phyloP scores from a whole-genome alignment of 805 yeast species.

The Candida taoyuanica region DNA sequence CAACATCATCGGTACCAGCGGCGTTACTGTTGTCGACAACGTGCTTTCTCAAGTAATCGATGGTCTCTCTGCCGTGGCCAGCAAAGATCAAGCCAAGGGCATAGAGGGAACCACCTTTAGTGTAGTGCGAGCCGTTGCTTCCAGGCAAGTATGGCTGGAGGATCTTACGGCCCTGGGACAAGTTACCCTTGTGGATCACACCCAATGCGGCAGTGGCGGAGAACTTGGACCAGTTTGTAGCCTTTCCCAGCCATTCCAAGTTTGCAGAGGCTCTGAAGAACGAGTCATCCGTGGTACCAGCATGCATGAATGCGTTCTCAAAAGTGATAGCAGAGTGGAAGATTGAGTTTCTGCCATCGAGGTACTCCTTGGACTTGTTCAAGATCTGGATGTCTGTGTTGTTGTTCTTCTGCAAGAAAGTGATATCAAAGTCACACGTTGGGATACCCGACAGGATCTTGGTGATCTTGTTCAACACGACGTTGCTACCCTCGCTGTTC shows the following conservation, averaged over 20 bases:
- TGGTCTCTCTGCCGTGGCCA: constrained; percentile 88
- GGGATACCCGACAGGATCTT: constrained; percentile 86
- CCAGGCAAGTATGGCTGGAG: constrained; percentile 92
- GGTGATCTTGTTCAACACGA: constrained; percentile 41
- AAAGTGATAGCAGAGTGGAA: constrained; percentile 96
- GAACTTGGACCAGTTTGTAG: constrained; percentile 98
- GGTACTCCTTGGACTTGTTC: constrained; percentile 70
- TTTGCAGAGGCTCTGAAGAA: constrained; percentile 70
- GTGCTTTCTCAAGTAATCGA: constrained; percentile 70
- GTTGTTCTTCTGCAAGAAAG: constrained; percentile 81
- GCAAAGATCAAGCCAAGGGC: constrained; percentile 94
- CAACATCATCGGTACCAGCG: constrained; percentile 66
- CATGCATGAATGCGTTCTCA: constrained; percentile 90
- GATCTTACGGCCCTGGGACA: constrained; percentile 82
- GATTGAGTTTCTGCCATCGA: constrained; percentile 90
- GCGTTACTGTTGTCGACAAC: constrained; percentile 58
- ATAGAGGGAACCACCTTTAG: constrained; percentile 92
- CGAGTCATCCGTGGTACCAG: constrained; percentile 93
- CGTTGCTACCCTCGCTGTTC: constrained; percentile 26
- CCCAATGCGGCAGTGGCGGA: constrained; percentile 98
- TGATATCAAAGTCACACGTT: constrained; percentile 86
- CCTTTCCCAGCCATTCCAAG: constrained; percentile 93
- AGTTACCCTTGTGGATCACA: constrained; percentile 92
- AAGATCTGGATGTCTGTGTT: constrained; percentile 80
- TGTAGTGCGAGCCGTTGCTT: constrained; percentile 70